These are phyloP conservation scores for Myxozyma neotropica DNA, from an alignment of 805 yeast species.

Conservation along the genomic window DNA sequence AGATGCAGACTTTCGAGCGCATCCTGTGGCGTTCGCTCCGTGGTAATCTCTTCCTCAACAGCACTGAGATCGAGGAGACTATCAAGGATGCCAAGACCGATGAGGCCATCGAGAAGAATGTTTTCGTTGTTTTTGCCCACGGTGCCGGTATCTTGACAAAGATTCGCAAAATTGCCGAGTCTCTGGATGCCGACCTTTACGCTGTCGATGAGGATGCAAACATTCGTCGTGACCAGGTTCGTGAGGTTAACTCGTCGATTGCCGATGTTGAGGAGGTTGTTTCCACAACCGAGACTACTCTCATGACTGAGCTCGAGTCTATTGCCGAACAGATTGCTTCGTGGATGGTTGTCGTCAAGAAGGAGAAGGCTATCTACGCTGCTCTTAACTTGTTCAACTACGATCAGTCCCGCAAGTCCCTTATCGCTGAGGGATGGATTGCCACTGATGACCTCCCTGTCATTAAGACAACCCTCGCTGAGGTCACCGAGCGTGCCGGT, in stretches of 20 bases:
- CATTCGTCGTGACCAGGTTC: conserved; percentile 44
- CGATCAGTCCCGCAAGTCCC: conserved; percentile 79
- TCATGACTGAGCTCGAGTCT: conserved; percentile 75
- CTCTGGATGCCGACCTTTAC: conserved; percentile 80
- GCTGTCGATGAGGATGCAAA: conserved; percentile 56
- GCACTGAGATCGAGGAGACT: conserved; percentile 69
- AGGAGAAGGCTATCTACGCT: conserved; percentile 82
- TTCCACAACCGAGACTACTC: conserved; percentile 65
- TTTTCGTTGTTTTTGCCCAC: conserved; percentile 89
- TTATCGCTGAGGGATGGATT: conserved; percentile 96
- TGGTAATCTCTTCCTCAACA: conserved; percentile 83
- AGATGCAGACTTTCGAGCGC: conserved; percentile 70
- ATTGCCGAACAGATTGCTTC: conserved; percentile 71
- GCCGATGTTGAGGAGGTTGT: conserved; percentile 62
- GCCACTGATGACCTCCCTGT: conserved; percentile 73
- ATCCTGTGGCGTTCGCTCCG: conserved; percentile 91
- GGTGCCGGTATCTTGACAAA: conserved; percentile 74
- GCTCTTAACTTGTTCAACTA: conserved; percentile 78
- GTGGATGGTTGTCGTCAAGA: conserved; percentile 70
- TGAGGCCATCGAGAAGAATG: conserved; percentile 66
- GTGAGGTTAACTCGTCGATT: conserved; percentile 51
- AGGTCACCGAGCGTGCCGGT: conserved; percentile 55
- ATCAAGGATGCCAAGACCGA: conserved; percentile 64
- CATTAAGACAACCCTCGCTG: conserved; percentile 69
- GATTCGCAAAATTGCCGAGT: conserved; percentile 81